Percentiles rank a stretch among this genome's conserved stretches.
phyloP scores from a whole-genome alignment of 1,284 basidiomycete species.

The Tilletia setariae region DNA sequence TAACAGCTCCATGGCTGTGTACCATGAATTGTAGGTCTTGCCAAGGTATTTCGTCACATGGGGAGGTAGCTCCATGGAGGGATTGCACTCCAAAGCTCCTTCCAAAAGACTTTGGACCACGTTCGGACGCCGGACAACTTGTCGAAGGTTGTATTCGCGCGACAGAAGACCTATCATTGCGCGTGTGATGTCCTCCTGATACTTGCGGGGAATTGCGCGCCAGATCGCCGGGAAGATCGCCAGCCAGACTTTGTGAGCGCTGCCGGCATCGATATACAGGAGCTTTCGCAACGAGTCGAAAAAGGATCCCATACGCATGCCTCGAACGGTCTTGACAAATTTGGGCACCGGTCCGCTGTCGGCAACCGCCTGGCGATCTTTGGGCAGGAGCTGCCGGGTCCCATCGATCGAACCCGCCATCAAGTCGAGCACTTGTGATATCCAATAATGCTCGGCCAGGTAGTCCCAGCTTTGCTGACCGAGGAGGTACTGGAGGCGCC shows the following conservation, averaged over 20 bases:
- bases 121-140: conserved; percentile 87
- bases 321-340: conserved; percentile 13
- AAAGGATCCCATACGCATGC: conserved; percentile 56
- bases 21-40: conserved; percentile 95
- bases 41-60: conserved; percentile 94
- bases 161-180: conserved; percentile 86
- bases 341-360: conserved; percentile 7
- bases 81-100: conserved; percentile 77
- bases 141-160: conserved; percentile 88
- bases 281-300: conserved; percentile 71
- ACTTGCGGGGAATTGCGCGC: conserved; percentile 76
- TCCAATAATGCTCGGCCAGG: conserved; percentile 90
- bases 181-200: conserved; percentile 83
- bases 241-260: conserved; percentile 84
- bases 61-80: conserved; percentile 83
- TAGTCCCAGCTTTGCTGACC: conserved; percentile 96
- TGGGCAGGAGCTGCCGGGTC: conserved; percentile 31
- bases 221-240: conserved; percentile 85
- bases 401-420: conserved; percentile 65
- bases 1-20: conserved; percentile 84
- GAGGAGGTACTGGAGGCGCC: conserved; percentile 82
- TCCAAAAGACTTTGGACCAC: conserved; percentile 86
- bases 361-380: conserved; percentile 19
- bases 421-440: conserved; percentile 84
- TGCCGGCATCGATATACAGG: conserved; percentile 72